Conservation (phyloP, 495 filamentous ascomycete species). For the Penicillium canescens region DNA sequence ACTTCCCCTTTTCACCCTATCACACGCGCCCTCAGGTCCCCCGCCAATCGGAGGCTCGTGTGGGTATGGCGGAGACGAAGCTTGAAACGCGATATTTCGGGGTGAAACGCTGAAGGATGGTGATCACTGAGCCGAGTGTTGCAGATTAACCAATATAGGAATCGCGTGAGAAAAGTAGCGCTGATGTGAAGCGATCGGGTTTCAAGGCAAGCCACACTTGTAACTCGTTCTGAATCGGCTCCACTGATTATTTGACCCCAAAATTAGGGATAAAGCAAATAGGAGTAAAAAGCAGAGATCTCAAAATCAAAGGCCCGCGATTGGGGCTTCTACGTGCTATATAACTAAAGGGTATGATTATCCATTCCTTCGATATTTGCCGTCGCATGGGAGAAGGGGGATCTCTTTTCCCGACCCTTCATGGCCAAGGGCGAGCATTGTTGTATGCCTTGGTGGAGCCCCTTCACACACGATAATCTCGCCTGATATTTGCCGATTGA, state of each 20-base stretch:
- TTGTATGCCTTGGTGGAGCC: conserved; percentile 1
- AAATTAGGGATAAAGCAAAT: not conserved
- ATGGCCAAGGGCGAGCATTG: conserved; percentile 5
- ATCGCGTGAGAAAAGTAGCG: not conserved
- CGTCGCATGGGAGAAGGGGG: conserved; percentile 17
- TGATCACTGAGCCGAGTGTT: conserved; percentile 20
- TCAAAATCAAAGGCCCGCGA: not conserved
- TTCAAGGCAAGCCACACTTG: not conserved
- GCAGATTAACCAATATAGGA: conserved; percentile 17
- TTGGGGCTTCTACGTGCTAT: conserved; percentile 15
- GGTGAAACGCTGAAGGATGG: conserved; percentile 33
- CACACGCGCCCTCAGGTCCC: conserved; percentile 13
- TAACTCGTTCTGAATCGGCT: too few species aligned
- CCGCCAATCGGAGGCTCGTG: conserved; percentile 28
- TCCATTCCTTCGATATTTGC: conserved; percentile 22
- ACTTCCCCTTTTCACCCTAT: conserved; percentile 17
- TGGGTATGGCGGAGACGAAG: conserved; percentile 10
- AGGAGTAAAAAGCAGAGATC: not conserved
- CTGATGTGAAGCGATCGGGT: not conserved
- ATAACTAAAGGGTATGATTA: conserved; percentile 20
- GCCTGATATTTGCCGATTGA: too few species aligned
- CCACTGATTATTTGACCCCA: not conserved
- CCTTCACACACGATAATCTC: not conserved
- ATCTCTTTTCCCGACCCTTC: conserved; percentile 3
- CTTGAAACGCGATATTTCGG: conserved; percentile 35